Percentiles rank a stretch among this genome's conserved stretches.
These are phyloP conservation scores for Suillus lakei DNA, from an alignment of 768 basidiomycete species.

Conservation along the genomic window DNA sequence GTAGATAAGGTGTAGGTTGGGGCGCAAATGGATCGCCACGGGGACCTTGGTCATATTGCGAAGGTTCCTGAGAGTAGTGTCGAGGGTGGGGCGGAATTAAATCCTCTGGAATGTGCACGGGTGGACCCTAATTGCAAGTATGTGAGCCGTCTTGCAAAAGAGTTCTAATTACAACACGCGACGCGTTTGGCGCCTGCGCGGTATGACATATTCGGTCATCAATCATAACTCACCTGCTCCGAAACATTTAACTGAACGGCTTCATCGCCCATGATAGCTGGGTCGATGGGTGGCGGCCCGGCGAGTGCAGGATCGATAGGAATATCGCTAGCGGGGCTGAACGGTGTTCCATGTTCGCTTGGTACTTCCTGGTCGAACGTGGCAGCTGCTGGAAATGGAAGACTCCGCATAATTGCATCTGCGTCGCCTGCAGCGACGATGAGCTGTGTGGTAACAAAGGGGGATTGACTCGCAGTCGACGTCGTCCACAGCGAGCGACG, in stretches of 20 bases:
- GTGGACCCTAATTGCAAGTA: slow-evolving; percentile 30
- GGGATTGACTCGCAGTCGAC: slow-evolving; percentile 36
- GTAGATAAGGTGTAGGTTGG: slow-evolving; percentile 57
- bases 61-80: slow-evolving; percentile 37
- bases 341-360: slow-evolving; percentile 63
- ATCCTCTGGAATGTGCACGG: slow-evolving; percentile 36
- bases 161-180: slow-evolving; percentile 60
- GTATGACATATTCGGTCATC: slow-evolving; percentile 21
- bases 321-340: slow-evolving; percentile 64
- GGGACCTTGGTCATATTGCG: slow-evolving; percentile 73
- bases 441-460: slow-evolving; percentile 18
- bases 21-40: slow-evolving; percentile 86
- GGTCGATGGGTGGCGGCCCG: slow-evolving; percentile 53
- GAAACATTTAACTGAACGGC: slow-evolving; percentile 17
- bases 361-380: slow-evolving; percentile 58
- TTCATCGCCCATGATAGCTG: slow-evolving; percentile 45
- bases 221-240: slow-evolving; percentile 44
- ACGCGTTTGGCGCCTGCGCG: slow-evolving; percentile 56
- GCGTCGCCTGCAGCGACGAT: slow-evolving; percentile 18
- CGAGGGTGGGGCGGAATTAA: slow-evolving; percentile 18
- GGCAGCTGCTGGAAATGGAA: slow-evolving; percentile 51
- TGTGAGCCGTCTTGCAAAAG: slow-evolving; percentile 18
- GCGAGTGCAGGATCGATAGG: slow-evolving; percentile 83
- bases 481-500: slow-evolving; percentile 41
- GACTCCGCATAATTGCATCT: slow-evolving; percentile 55